Evolutionary conservation across 768 basidiomycete species (phyloP).

Genomic region (Suillus clintonianus): DNA sequence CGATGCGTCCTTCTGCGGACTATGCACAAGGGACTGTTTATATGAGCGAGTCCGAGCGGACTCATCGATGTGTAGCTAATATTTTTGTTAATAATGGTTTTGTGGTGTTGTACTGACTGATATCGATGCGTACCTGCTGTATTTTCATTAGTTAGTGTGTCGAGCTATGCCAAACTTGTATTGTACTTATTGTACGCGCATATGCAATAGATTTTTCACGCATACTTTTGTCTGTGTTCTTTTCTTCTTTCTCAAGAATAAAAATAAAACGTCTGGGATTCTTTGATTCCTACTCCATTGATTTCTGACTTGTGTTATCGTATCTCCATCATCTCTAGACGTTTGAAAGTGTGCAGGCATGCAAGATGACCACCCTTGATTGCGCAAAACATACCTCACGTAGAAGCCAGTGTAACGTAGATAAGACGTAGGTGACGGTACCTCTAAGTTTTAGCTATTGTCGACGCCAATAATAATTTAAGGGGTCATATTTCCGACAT

Average conservation of each 20-base stretch:
- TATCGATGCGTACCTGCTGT: background rate
- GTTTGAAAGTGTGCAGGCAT: background rate
- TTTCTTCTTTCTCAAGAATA: background rate
- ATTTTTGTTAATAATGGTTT: background rate
- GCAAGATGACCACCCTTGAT: background rate
- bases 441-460: too few relatives aligned
- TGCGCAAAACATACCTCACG: too few relatives aligned
- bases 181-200: background rate
- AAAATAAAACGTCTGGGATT: background rate
- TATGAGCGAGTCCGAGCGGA: background rate
- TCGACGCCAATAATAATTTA: too few relatives aligned
- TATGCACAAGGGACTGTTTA: background rate
- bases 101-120: background rate
- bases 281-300: background rate
- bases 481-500: too few relatives aligned
- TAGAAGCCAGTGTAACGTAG: too few relatives aligned
- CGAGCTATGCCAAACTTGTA: slow-evolving; percentile 2
- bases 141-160: background rate
- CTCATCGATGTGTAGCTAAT: background rate
- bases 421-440: too few relatives aligned
- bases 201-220: background rate
- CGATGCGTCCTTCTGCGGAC: background rate
- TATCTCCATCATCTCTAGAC: background rate
- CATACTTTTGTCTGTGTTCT: background rate
- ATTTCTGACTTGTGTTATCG: background rate